Evolutionary conservation across 257 asterid genomes (phyloP).

Genomic region (Nicotiana noctiflora): DNA sequence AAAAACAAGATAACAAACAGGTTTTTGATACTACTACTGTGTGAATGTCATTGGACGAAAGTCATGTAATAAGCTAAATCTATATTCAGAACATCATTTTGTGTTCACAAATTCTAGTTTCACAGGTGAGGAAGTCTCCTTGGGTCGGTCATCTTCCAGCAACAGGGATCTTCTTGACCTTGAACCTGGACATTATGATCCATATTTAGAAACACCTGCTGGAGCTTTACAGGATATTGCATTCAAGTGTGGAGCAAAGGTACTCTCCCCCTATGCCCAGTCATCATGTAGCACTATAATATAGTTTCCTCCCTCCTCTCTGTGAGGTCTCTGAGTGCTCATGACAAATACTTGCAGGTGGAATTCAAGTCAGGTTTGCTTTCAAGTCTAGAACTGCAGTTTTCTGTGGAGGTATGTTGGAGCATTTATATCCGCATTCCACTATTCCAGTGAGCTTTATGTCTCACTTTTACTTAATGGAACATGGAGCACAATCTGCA

Average conservation of each 20-base stretch:
- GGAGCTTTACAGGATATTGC: constrained; percentile 84
- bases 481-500: neutral
- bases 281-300: neutral
- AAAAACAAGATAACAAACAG: neutral
- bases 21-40: neutral
- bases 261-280: constrained; percentile 23
- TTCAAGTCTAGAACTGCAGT: constrained; percentile 53
- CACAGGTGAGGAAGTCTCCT: constrained; percentile 58
- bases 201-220: constrained; percentile 48
- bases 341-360: constrained; percentile 51
- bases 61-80: neutral
- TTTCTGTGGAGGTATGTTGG: constrained; percentile 55
- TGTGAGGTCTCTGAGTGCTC: constrained; percentile 20
- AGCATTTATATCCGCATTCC: neutral
- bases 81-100: neutral
- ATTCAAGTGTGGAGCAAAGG: constrained; percentile 82
- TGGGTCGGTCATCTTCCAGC: constrained; percentile 44
- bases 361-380: constrained; percentile 59
- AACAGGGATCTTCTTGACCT: constrained; percentile 55
- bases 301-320: neutral
- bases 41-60: neutral
- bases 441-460: neutral
- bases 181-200: constrained; percentile 78
- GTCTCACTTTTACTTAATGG: neutral
- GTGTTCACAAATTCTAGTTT: constrained; percentile 10